phyloP scores from a whole-genome alignment of 1,139 yeast genomes.

The Geotrichum carabidarum region DNA sequence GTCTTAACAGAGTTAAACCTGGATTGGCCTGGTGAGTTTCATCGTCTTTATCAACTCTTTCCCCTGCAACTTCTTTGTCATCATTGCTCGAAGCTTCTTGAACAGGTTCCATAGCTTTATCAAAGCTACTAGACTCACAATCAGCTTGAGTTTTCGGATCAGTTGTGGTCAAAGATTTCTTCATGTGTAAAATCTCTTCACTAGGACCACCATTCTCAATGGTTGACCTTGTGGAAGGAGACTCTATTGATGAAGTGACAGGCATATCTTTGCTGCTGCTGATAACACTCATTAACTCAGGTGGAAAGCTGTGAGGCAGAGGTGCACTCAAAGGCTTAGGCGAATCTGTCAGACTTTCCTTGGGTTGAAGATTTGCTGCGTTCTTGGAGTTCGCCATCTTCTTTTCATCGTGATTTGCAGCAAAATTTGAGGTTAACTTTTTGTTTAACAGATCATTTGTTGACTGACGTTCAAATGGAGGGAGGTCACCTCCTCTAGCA shows the following conservation, averaged over 20 bases:
- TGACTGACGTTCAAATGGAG: neutral
- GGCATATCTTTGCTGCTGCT: neutral
- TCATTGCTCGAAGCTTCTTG: too few species aligned
- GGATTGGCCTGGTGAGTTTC: conserved; percentile 7
- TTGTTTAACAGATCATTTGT: neutral
- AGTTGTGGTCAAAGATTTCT: too few species aligned
- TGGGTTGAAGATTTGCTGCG: neutral
- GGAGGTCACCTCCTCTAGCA: neutral
- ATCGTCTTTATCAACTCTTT: neutral
- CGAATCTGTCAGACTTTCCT: neutral
- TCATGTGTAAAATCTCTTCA: too few species aligned
- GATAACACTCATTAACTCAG: conserved; percentile 27
- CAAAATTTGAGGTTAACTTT: neutral
- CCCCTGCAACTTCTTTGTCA: too few species aligned
- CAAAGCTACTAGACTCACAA: neutral
- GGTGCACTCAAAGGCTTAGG: conserved; percentile 27
- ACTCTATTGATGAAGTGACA: neutral
- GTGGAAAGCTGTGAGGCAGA: conserved; percentile 32
- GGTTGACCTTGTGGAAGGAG: too few species aligned
- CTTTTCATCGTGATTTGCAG: too few species aligned
- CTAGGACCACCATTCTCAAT: too few species aligned
- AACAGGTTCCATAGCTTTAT: too few species aligned
- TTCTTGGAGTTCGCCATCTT: too few species aligned
- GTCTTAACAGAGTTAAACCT: conserved; percentile 5
- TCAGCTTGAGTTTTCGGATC: neutral